Evolutionary conservation across 2,329 filamentous ascomycete genomes (phyloP).

Genomic region (Penicillium sp.): DNA sequence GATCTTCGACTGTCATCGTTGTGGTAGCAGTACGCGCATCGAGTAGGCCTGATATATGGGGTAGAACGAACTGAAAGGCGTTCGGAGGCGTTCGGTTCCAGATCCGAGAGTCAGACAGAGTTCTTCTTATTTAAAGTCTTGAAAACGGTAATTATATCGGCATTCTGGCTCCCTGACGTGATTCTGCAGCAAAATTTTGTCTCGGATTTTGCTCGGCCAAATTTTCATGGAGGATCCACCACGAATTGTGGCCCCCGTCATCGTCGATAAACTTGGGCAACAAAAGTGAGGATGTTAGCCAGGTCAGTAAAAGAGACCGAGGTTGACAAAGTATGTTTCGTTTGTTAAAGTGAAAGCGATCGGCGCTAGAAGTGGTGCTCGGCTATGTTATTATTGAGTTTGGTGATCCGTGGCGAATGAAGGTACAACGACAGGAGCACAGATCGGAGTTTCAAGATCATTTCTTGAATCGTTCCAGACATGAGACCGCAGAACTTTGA

Average conservation of each 20-base stretch:
- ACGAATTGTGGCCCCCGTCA: neutral
- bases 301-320: neutral
- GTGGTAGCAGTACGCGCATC: neutral
- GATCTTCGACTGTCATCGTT: conserved; percentile 7
- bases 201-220: neutral
- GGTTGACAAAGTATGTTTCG: neutral
- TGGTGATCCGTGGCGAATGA: neutral
- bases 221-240: conserved; percentile 3
- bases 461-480: too few species aligned
- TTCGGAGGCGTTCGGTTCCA: neutral
- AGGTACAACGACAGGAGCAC: neutral
- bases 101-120: neutral
- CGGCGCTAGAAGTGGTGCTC: neutral
- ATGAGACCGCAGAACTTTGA: too few species aligned
- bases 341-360: neutral
- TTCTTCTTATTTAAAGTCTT: neutral
- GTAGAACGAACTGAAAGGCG: neutral
- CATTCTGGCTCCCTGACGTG: neutral
- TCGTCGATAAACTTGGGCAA: neutral
- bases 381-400: neutral
- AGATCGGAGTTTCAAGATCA: too few species aligned
- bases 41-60: neutral
- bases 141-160: neutral
- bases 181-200: neutral
- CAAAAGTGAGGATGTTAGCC: neutral